These are phyloP conservation scores for Microsporum ferrugineum DNA, from an alignment of 2,329 filamentous ascomycete species.

Conservation along the genomic window DNA sequence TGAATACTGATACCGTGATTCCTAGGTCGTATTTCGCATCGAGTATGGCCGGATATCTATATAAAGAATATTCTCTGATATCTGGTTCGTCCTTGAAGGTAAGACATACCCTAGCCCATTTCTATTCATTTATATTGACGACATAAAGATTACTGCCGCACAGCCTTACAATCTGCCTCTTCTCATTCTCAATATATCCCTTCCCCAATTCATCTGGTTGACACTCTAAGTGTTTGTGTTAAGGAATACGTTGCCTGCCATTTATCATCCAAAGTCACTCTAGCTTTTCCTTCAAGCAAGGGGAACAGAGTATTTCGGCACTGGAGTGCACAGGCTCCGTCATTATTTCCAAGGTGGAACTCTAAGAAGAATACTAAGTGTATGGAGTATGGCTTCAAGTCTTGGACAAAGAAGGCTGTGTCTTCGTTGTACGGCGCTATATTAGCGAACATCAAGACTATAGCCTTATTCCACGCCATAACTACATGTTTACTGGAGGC, in stretches of 20 bases:
- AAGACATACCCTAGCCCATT: not conserved
- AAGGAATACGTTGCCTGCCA: no score
- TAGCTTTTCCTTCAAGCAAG: no score
- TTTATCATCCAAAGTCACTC: no score
- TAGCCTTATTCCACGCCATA: not conserved
- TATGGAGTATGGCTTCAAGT: not conserved
- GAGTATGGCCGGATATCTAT: not conserved
- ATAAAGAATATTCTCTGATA: not conserved
- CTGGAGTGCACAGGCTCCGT: not conserved
- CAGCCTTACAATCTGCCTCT: not conserved
- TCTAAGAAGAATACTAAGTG: not conserved
- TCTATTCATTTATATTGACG: not conserved
- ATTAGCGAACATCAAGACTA: not conserved
- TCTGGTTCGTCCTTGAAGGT: not conserved
- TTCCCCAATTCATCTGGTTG: no score
- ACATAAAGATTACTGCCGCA: not conserved
- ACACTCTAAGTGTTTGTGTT: no score
- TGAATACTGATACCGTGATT: not conserved
- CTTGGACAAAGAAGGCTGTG: not conserved
- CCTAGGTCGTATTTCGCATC: not conserved
- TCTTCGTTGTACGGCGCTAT: not conserved
- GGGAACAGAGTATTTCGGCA: no score
- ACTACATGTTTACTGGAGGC: not conserved
- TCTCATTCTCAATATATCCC: no score
- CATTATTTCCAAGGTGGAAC: not conserved